A percentile compares a stretch with the other conserved stretches of the same genome.
phyloP scores from a whole-genome alignment of 768 basidiomycete genomes.

The Amanita molliuscula region DNA sequence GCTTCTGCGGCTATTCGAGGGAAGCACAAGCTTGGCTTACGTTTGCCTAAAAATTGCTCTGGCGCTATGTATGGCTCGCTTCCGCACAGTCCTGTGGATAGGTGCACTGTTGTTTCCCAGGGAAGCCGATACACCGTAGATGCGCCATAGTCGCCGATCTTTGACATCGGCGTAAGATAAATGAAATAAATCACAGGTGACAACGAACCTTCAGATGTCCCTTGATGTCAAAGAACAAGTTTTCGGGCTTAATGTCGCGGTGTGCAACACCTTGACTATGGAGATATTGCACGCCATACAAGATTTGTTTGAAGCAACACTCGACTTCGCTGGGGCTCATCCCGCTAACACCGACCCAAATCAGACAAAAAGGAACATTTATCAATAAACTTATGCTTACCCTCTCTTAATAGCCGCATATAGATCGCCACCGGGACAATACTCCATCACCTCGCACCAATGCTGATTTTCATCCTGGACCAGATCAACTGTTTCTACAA shows the following conservation, averaged over 20 bases:
- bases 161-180: constrained; percentile 6
- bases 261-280: constrained; percentile 97
- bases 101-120: constrained; percentile 95
- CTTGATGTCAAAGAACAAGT: constrained; percentile 85
- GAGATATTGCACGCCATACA: constrained; percentile 81
- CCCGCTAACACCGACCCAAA: constrained; percentile 19
- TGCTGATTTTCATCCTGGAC: constrained; percentile 95
- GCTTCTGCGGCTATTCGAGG: constrained; percentile 16
- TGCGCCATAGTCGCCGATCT: constrained; percentile 98
- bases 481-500: constrained; percentile 97
- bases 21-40: constrained; percentile 46
- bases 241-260: constrained; percentile 97
- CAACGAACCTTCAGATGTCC: constrained; percentile 82
- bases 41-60: constrained; percentile 93
- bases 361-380: constrained; percentile 4
- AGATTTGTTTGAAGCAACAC: constrained; percentile 95
- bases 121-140: constrained; percentile 98
- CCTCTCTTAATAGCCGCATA: constrained; percentile 99
- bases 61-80: constrained; percentile 99
- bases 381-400: constrained; percentile 19
- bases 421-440: constrained; percentile 95
- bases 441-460: constrained; percentile 99
- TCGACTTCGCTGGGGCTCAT: constrained; percentile 92
- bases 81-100: constrained; percentile 94
- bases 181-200: background rate